Evolutionary conservation across 208 protist genomes (phyloP), one percentile per base, ranked within the genome.

Genomic region (Endotrypanum monterogeii): DNA sequence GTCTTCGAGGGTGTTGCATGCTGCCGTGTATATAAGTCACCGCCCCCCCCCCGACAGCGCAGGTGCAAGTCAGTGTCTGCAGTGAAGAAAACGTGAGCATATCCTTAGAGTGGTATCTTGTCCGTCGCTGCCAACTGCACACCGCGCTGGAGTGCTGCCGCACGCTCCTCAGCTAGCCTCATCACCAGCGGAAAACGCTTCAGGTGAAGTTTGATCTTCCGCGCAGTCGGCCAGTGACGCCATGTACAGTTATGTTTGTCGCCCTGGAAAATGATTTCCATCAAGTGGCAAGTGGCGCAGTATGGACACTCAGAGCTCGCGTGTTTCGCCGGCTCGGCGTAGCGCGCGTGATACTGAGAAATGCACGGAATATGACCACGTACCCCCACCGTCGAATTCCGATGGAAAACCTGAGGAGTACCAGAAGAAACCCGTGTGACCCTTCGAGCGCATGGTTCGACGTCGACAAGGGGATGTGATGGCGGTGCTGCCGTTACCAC

Each of bases 181-280:
- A 77, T 55, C 20, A 90, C 73, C 14, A 70, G 39, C 3, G 88
- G 88, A 60, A 81, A 86, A 8, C 30, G 54, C 23, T 82, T 85
- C 44, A 95, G 74, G 63, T 93, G 83, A 51, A 74, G 69, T 32
- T 50, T 18, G 37, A 95, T 83, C 41, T 85, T 90, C n/a, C 82
- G 55, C 25, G 67, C 44, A 25, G 90, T 90, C 46, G 90, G 90
- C 79, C 82, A 86, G 81, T 95, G 90, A 6, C 72, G 71, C 84
- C 87, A 95, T n/a, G 37, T 39, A 72, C 90, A 95, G 46, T 80
- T 57, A 3, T 48, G 37, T 50, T 18, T 86, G 30, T 74, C 84
- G 35, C 79, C 83, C 35, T 88, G 83, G 73, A 95, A 95, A 57
- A 95, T 41, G 18, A 83, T 74, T 58, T 95, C 90, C 79, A 95